Base-by-base conservation (phyloP, 208 protist genomes). In the Leishmania tropica region DNA sequence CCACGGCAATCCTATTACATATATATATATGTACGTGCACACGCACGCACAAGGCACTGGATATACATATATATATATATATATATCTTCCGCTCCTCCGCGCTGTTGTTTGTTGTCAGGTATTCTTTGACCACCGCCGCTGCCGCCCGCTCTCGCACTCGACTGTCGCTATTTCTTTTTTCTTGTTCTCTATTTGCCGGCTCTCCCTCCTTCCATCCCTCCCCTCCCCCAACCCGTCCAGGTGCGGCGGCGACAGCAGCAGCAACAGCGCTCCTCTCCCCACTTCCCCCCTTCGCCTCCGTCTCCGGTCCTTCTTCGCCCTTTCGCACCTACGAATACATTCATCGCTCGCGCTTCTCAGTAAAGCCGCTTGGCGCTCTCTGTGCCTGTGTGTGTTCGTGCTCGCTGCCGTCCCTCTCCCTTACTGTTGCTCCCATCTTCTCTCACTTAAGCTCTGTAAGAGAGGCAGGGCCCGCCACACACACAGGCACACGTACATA, bases 91-190 rank as follows among this genome's bases (percentile, higher is more conserved):
- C 7, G 3, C 60, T n/a, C 60, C 13, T 10, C 24, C 2, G 21
- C n/a, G 21, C 11, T 15, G 5, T 35, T 19, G n/a, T 67, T 19
- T 67, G 60, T 37, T 67, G 7, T 15, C n/a, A 6, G 60, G 60
- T 67, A 67, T 67, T 67, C 60, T 67, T 67, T 67, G 60, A 37
- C 60, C 60, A n/a, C 31, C 13, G 60, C n/a, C 21, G n/a, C n/a
- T 11, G 60, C 58, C 60, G 24, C 60, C 60, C n/a, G n/a, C 60
- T 5, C 31, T 67, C 60, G 60, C n/a, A 67, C 31, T n/a, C n/a
- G n/a, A 31, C 13, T 19, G 31, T 37, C 24, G 13, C 31, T 67
- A 67, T 67, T 67, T 67, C 60, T 67, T 67, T 31, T 67, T 13
- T 67, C 13, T 67, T 15, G 24, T 40, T 67, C 56, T 62, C 56